Evolutionary conservation across 192 early-diverging fungal genomes (phyloP).

Genomic region (Entomortierella chlamydospora): DNA sequence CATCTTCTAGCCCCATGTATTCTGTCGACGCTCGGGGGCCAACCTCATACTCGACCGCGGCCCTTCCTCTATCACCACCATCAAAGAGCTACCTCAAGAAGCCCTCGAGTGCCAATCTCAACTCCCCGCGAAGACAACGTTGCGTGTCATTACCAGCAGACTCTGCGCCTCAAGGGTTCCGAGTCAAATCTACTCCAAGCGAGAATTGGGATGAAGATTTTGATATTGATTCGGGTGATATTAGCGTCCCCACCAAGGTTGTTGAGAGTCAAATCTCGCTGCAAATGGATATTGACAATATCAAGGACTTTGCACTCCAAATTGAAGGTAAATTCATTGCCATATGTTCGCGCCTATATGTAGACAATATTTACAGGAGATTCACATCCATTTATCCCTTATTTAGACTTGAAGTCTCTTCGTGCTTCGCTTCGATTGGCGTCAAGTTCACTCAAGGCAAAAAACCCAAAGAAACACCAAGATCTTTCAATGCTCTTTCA

Average conservation of each 20-base stretch:
- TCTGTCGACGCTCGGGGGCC: constrained; percentile 29
- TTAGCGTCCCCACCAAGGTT: constrained; percentile 51
- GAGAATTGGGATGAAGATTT: constrained; percentile 61
- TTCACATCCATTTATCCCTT: background rate
- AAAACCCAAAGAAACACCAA: constrained; percentile 47
- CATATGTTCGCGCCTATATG: background rate
- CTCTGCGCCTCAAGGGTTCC: background rate
- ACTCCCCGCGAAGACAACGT: constrained; percentile 29
- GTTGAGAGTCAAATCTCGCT: constrained; percentile 53
- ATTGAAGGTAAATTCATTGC: constrained; percentile 54
- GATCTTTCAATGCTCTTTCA: constrained; percentile 52
- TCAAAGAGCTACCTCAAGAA: constrained; percentile 18
- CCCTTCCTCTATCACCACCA: constrained; percentile 12
- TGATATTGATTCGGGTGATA: constrained; percentile 40
- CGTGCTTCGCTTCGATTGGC: constrained; percentile 29
- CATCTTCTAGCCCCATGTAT: constrained; percentile 44
- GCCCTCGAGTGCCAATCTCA: constrained; percentile 25
- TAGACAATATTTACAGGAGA: background rate
- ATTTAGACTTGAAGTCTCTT: constrained; percentile 41
- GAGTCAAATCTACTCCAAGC: constrained; percentile 34
- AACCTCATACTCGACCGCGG: constrained; percentile 20
- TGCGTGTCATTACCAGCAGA: constrained; percentile 21
- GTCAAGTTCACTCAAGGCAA: constrained; percentile 34
- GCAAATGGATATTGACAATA: constrained; percentile 54
- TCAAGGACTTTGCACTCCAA: constrained; percentile 53